These are phyloP conservation scores for Suillus weaverae DNA, from an alignment of 768 basidiomycete species.

Conservation along the genomic window DNA sequence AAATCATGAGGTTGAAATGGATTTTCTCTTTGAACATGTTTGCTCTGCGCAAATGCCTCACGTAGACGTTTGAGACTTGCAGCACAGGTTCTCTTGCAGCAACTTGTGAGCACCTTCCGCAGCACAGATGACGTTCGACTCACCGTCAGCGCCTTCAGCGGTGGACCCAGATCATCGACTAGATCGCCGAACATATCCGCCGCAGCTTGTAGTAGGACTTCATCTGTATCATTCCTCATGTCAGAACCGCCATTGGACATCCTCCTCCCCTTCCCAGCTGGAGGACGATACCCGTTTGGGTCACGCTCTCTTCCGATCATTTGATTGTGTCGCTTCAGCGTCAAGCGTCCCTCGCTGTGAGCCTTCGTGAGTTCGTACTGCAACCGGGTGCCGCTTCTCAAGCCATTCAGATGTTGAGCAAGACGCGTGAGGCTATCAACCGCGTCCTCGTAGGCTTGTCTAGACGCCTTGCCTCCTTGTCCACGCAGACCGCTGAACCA, in stretches of 20 bases:
- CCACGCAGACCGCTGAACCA: conserved; percentile 45
- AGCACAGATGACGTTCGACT: conserved; percentile 24
- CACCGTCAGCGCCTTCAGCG: conserved; percentile 72
- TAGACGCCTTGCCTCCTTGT: conserved; percentile 25
- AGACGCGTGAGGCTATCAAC: conserved; percentile 85
- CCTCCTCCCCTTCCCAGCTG: conserved; percentile 21
- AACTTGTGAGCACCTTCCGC: not conserved
- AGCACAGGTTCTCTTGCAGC: conserved; percentile 56
- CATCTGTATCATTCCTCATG: conserved; percentile 46
- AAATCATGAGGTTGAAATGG: conserved; percentile 60
- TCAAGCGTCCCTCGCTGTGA: conserved; percentile 44
- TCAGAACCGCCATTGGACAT: conserved; percentile 31
- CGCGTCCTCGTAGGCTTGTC: conserved; percentile 79
- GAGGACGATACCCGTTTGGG: conserved; percentile 3
- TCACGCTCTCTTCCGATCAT: conserved; percentile 20
- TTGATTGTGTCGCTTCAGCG: conserved; percentile 25
- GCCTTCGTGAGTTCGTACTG: conserved; percentile 82
- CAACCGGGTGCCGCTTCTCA: conserved; percentile 79
- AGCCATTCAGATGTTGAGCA: conserved; percentile 90
- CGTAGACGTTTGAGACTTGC: conserved; percentile 61
- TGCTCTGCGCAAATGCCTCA: conserved; percentile 56
- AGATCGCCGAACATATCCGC: conserved; percentile 77
- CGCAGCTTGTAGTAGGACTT: conserved; percentile 45
- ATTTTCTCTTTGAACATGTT: conserved; percentile 29
- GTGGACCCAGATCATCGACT: conserved; percentile 77